Base-by-base conservation (phyloP, 306 rosid species). In the Cucumis melo region DNA sequence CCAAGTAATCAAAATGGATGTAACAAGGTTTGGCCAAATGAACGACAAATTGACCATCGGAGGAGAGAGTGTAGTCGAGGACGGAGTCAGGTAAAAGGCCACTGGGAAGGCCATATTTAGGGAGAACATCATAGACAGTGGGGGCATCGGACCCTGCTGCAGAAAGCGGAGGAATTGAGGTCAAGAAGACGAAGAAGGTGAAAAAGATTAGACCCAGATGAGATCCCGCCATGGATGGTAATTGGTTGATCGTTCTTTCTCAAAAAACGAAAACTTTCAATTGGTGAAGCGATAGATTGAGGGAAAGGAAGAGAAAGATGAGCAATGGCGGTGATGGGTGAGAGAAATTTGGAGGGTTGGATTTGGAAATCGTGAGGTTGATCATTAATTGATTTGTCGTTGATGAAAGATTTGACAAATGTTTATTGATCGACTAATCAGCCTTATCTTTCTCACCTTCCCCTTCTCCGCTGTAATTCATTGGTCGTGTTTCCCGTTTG, bases 21-120 rank as follows among this genome's bases (percentile, higher is more conserved):
- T 95, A 95, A 82, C 99, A 95, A 0, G 93, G 84, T 0, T 82
- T 82, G 2, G 64, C 65, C 90, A 95, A 84, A 76, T 3, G 32
- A 73, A 95, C 98, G 38, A 71, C 76, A 80, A 95, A 95, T 71
- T 60, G 60, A 1, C 97, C 97, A 58, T 95, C 96, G 38, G 85
- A 82, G 6, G 89, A 81, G 14, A 90, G 70, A 0, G 87, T 58
- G 82, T 88, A 95, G 76, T 54, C 82, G 72, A 66, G 39, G 54
- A 95, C 98, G 3, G 96, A 80, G 76, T 82, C 68, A 2, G 99
- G 98, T 17, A 90, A 74, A 9, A 95, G 96, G 4, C 99, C 99
- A 0, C 85, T 77, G 0, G 99, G 98, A 39, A 95, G 97, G 2
- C 99, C 97, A 57, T 70, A 91, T 58, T 87, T 60, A 4, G 97